Conservation (phyloP, 176 grass and related monocot species). For the Saccharum officinarum region DNA sequence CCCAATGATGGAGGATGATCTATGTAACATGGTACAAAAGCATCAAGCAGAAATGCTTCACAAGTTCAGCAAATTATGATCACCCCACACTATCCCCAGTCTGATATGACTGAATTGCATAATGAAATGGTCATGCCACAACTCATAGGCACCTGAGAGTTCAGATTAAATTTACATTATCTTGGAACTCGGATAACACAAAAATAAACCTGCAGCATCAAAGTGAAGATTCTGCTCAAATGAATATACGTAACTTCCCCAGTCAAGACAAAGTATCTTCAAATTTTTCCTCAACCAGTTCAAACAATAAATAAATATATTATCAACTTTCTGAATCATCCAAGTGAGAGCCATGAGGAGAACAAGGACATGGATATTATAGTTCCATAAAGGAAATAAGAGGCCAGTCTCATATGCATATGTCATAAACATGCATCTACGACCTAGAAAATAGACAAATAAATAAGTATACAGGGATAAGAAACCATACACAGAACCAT, state of each 20-base stretch:
- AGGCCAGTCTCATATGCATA: not conserved
- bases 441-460: not conserved
- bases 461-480: not conserved
- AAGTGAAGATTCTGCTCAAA: not conserved
- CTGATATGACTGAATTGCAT: slow-evolving; percentile 9
- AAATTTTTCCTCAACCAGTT: slow-evolving; percentile 10
- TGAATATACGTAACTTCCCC: not conserved
- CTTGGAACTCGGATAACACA: not conserved
- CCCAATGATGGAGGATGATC: slow-evolving; percentile 12
- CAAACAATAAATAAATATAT: not conserved
- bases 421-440: not conserved
- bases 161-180: slow-evolving; percentile 4
- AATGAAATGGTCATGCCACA: not conserved
- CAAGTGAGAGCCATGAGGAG: slow-evolving; percentile 6
- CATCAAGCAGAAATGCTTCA: slow-evolving; percentile 4
- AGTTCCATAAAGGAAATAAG: not conserved
- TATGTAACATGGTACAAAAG: slow-evolving; percentile 4
- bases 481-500: not conserved
- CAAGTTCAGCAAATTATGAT: slow-evolving; percentile 28
- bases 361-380: not conserved
- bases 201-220: not conserved
- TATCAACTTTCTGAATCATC: not conserved
- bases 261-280: not conserved
- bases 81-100: not conserved
- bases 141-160: slow-evolving; percentile 5